Percentiles rank a stretch among this genome's conserved stretches.
Evolutionary conservation across 139 green algal genomes (phyloP).

Genomic region (Coelastrella sp.): DNA sequence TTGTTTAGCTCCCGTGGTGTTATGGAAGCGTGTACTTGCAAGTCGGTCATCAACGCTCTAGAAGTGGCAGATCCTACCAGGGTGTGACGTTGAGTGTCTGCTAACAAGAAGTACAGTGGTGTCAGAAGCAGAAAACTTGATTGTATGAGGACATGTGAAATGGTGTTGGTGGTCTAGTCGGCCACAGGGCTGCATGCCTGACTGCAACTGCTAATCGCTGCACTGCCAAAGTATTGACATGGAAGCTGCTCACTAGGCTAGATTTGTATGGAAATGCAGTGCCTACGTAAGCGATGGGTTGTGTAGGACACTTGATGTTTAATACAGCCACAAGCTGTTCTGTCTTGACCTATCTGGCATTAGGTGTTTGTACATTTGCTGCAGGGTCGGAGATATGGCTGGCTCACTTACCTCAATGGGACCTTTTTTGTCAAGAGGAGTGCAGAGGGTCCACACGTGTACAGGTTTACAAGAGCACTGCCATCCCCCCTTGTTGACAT

Average conservation of each 20-base stretch:
- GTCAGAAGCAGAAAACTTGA: not conserved
- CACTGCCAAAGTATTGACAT: no score
- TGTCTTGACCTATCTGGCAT: not conserved
- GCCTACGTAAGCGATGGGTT: not conserved
- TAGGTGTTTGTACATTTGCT: not conserved
- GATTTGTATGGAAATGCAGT: not conserved
- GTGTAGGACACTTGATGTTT: not conserved
- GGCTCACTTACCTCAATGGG: not conserved
- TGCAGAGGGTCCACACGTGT: not conserved
- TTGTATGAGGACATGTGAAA: not conserved
- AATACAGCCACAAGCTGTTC: not conserved
- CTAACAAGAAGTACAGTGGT: not conserved
- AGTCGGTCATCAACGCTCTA: not conserved
- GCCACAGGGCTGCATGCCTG: not conserved
- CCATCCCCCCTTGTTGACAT: not conserved
- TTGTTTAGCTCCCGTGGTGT: not conserved
- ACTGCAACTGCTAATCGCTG: no score
- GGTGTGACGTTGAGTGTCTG: not conserved
- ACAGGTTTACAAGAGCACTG: not conserved
- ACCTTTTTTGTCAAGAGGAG: constrained; percentile 5
- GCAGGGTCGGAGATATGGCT: constrained; percentile 8
- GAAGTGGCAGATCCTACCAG: not conserved
- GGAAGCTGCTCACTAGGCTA: not conserved
- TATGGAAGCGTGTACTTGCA: not conserved
- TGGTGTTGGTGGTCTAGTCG: not conserved